Evolutionary conservation across 768 basidiomycete species (phyloP).

Genomic region (Boletus rubroflammeus): DNA sequence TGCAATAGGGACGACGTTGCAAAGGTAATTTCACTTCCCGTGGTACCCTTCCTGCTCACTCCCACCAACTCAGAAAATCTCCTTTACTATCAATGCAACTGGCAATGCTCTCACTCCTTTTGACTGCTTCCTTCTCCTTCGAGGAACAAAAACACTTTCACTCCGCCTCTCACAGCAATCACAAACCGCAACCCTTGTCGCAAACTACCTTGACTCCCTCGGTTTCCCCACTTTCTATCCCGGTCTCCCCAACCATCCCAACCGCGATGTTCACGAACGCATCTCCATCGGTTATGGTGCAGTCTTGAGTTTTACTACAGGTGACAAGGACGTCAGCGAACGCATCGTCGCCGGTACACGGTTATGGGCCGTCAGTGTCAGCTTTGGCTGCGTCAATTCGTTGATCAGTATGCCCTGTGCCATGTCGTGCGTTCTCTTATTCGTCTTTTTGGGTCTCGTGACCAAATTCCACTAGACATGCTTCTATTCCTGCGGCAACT

Average conservation of each 20-base stretch:
- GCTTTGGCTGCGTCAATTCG: conserved; percentile 97
- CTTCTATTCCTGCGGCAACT: conserved; percentile 94
- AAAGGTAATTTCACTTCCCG: conserved; percentile 45
- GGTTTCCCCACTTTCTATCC: conserved; percentile 94
- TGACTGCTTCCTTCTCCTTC: conserved; percentile 92
- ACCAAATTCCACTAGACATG: conserved; percentile 53
- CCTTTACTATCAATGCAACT: conserved; percentile 87
- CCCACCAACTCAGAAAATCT: conserved; percentile 59
- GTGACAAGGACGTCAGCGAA: conserved; percentile 85
- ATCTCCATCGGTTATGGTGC: conserved; percentile 92
- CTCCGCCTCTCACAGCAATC: conserved; percentile 96
- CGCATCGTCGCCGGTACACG: conserved; percentile 88
- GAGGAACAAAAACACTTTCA: conserved; percentile 94
- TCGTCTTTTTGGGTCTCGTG: neutral
- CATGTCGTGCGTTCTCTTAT: conserved; percentile 82
- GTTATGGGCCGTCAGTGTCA: conserved; percentile 96
- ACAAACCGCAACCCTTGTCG: conserved; percentile 74
- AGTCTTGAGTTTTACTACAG: conserved; percentile 92
- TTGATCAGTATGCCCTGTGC: conserved; percentile 98
- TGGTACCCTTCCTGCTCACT: neutral
- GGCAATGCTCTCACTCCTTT: conserved; percentile 95
- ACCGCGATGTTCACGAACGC: conserved; percentile 82
- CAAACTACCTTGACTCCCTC: conserved; percentile 75
- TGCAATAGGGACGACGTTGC: conserved; percentile 90
- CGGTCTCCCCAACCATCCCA: conserved; percentile 78